Evolutionary conservation across 352 stramenopile genomes (phyloP), one percentile per base, ranked within the genome.

Genomic region (Hyaloperonospora arabidopsidis): DNA sequence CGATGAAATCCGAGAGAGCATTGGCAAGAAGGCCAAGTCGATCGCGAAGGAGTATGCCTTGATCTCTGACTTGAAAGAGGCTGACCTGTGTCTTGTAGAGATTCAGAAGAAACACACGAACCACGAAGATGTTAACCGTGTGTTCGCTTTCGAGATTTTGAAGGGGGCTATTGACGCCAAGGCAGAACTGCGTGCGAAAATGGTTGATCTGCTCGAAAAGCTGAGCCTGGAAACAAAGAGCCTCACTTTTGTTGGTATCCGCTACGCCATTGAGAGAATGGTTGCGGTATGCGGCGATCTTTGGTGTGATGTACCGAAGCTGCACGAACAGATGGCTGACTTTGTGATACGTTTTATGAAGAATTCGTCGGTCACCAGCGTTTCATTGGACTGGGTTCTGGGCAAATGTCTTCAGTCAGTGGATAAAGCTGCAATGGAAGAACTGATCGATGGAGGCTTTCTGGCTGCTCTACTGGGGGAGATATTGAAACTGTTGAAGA

Each of bases 221-320:
- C 47, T 93, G 18, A 76, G 65, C 19, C 38, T 87, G 12, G 77
- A 85, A 57, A 83, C 76, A 49, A 74, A 77, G 29, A 75, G 61
- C 17, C 45, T 93, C 2, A 68, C 72, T 17, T 79, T 74, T 54
- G 73, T 78, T 3, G 74, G 68, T 13, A 71, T 93, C 17, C 72
- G 70, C 29, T 76, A 73, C 29, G 76, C 65, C 17, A 72, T 90
- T 36, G 70, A 79, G 41, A 79, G 86, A 52, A 75, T 68, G 44
- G 57, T 89, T 25, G 72, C 76, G 49, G 23, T 85, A 2, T 76
- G 67, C 7, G 73, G 70, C n/a, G 75, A 89, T 54, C 46, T 91
- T 18, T 86, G 72, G 76, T 93, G 80, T 46, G 83, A 93, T 50
- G 83, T 93, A 12, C 83, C 83, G 1, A 93, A 89, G 68, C 68